Evolutionary conservation across 2,329 filamentous ascomycete genomes (phyloP).

Genomic region (Thelonectria olida): DNA sequence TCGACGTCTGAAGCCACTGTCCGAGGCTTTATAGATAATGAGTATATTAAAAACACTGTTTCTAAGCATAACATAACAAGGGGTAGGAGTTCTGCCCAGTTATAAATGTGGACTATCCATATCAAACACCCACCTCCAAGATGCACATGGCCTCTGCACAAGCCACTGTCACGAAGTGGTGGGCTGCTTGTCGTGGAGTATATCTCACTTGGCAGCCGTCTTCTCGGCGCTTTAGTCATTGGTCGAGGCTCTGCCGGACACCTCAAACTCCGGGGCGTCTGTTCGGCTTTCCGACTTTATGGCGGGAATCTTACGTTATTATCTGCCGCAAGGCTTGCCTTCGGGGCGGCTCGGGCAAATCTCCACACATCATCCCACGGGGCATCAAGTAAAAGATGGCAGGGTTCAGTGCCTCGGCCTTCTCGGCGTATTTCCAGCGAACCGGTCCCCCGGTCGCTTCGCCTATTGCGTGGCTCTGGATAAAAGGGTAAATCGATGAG

Average conservation of each 20-base stretch:
- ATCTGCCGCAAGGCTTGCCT: background rate
- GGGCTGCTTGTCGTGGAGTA: no score
- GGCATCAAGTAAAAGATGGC: background rate
- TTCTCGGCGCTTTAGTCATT: no score
- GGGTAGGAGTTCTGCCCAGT: no score
- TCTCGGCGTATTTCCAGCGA: constrained; percentile 16
- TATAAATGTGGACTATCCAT: no score
- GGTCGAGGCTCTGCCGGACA: no score
- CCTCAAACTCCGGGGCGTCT: background rate
- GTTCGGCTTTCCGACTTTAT: background rate
- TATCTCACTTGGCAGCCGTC: no score
- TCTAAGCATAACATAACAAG: no score
- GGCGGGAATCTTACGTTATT: background rate
- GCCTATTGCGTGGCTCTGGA: background rate
- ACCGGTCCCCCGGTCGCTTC: background rate
- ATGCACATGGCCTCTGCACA: no score
- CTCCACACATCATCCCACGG: constrained; percentile 13
- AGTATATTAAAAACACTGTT: no score
- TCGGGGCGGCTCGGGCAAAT: background rate
- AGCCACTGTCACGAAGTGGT: background rate
- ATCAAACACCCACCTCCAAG: no score
- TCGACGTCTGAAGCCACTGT: no score
- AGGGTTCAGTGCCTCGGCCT: constrained; percentile 17
- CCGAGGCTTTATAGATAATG: no score
- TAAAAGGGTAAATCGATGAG: constrained; percentile 6